phyloP scores from a whole-genome alignment of 495 filamentous ascomycete species.

The Aspergillus mulundensis region DNA sequence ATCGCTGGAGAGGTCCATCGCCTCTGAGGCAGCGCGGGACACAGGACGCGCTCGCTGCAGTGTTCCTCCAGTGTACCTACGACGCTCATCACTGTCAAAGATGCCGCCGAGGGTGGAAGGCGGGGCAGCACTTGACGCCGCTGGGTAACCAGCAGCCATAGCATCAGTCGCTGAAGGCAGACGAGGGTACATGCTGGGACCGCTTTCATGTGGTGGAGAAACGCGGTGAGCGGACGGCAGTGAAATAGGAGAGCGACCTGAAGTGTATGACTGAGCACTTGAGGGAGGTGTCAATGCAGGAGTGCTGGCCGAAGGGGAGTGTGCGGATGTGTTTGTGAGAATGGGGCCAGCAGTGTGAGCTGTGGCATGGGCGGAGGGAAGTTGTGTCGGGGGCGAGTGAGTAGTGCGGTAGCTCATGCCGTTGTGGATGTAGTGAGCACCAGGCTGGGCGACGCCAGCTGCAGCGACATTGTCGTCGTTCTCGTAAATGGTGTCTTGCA shows the following conservation, averaged over 20 bases:
- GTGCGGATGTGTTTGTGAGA: slow-evolving; percentile 50
- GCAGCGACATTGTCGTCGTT: slow-evolving; percentile 74
- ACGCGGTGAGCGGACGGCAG: slow-evolving; percentile 54
- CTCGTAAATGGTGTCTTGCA: slow-evolving; percentile 92
- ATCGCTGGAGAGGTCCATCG: slow-evolving; percentile 58
- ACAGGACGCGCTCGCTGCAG: slow-evolving; percentile 67
- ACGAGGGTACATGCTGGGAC: slow-evolving; percentile 74
- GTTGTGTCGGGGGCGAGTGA: slow-evolving; percentile 62
- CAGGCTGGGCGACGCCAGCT: slow-evolving; percentile 67
- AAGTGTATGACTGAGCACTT: slow-evolving; percentile 79
- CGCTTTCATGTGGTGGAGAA: slow-evolving; percentile 61
- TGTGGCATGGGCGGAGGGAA: slow-evolving; percentile 52
- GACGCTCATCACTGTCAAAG: slow-evolving; percentile 76
- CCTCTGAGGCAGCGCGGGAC: slow-evolving; percentile 31
- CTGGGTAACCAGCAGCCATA: slow-evolving; percentile 53
- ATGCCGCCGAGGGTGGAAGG: slow-evolving; percentile 74
- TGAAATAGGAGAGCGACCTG: slow-evolving; percentile 77
- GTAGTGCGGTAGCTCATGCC: slow-evolving; percentile 63
- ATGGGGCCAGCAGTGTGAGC: slow-evolving; percentile 56
- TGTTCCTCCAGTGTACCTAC: slow-evolving; percentile 81
- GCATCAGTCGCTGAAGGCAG: slow-evolving; percentile 68
- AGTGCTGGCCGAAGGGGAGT: slow-evolving; percentile 56
- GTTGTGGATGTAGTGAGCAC: slow-evolving; percentile 57
- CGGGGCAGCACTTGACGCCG: slow-evolving; percentile 62
- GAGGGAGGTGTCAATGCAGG: slow-evolving; percentile 88